Evolutionary conservation across 2,329 filamentous ascomycete genomes (phyloP).

Genomic region (Apiospora marii): DNA sequence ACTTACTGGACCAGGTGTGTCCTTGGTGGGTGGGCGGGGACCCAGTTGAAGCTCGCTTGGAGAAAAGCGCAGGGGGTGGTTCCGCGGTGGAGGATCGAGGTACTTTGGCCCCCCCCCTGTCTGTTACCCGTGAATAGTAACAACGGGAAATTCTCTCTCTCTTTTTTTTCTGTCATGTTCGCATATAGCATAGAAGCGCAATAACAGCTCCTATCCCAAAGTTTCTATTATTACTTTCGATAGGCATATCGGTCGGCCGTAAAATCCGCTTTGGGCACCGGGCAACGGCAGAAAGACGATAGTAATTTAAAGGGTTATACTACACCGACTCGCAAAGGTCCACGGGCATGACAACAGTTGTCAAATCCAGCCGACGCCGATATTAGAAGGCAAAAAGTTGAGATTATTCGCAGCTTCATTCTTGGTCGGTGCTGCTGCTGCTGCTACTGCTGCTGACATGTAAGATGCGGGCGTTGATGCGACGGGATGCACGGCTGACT

Average conservation of each 20-base stretch:
- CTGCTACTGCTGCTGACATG: neutral
- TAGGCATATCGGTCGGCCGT: conserved; percentile 14
- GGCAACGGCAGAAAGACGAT: neutral
- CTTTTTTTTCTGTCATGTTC: neutral
- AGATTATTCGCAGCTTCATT: conserved; percentile 4
- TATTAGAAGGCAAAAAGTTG: neutral
- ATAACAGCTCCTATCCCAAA: neutral
- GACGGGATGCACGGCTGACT: conserved; percentile 6
- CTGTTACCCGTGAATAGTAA: conserved; percentile 19
- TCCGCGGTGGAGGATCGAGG: neutral
- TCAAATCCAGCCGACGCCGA: conserved; percentile 19
- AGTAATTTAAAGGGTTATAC: conserved; percentile 10
- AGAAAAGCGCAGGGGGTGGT: conserved; percentile 27
- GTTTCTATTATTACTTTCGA: conserved; percentile 14
- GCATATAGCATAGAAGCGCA: neutral
- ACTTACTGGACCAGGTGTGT: conserved; percentile 7
- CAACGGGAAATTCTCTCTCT: neutral
- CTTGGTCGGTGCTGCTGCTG: neutral
- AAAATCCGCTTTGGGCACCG: conserved; percentile 8
- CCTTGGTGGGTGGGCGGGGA: conserved; percentile 33
- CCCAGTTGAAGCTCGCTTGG: conserved; percentile 50
- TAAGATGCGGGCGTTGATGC: conserved; percentile 15
- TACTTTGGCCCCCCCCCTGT: neutral
- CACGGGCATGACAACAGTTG: neutral
- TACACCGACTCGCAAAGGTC: conserved; percentile 15